Conservation (phyloP, 176 grass and related monocot genomes). For the Lolium rigidum region DNA sequence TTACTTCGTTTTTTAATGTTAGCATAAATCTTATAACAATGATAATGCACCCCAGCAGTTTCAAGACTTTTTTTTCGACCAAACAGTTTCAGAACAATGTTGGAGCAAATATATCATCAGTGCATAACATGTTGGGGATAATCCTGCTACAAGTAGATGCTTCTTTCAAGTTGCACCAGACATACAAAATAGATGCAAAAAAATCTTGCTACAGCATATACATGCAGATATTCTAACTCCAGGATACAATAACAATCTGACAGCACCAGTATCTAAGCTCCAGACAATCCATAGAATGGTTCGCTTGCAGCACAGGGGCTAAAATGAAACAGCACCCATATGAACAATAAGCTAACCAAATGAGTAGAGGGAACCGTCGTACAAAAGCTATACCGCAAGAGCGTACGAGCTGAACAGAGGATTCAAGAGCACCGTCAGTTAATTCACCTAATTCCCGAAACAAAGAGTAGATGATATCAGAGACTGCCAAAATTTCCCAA, state of each 20-base stretch:
- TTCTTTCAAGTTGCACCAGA: background rate
- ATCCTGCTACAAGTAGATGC: background rate
- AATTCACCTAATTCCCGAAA: background rate
- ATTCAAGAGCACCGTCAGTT: background rate
- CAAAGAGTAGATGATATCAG: conserved; percentile 21
- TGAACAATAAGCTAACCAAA: background rate
- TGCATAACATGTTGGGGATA: background rate
- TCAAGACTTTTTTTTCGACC: background rate
- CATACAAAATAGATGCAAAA: background rate
- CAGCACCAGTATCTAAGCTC: background rate
- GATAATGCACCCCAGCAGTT: background rate
- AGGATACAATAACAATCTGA: background rate
- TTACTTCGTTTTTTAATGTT: no score
- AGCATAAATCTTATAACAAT: background rate
- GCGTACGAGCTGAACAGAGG: background rate
- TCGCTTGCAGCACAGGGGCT: background rate
- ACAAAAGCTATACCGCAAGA: background rate
- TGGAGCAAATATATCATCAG: background rate
- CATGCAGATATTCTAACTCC: background rate
- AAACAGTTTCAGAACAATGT: background rate
- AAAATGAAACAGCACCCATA: background rate
- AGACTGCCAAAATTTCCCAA: conserved; percentile 19
- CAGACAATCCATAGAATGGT: background rate
- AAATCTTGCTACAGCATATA: background rate
- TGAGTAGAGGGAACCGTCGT: background rate